Evolutionary conservation across 2,329 filamentous ascomycete genomes (phyloP).

Genomic region (Fusarium newnesense): DNA sequence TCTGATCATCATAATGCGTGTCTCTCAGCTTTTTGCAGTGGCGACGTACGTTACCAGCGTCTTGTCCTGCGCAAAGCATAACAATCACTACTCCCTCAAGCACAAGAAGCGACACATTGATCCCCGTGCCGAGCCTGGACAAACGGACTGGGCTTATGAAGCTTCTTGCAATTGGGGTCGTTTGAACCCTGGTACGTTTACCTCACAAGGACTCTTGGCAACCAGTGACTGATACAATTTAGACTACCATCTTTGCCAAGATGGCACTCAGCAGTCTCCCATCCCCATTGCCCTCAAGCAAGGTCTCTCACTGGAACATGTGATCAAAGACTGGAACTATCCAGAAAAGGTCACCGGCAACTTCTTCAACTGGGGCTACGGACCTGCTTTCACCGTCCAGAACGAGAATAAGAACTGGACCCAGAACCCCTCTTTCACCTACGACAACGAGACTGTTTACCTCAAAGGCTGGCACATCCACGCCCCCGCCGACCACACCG

Average conservation of each 20-base stretch:
- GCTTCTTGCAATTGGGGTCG: constrained; percentile 34
- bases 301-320: constrained; percentile 25
- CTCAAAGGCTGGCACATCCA: constrained; percentile 38
- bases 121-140: constrained; percentile 4
- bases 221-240: not conserved
- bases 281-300: constrained; percentile 34
- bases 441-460: constrained; percentile 35
- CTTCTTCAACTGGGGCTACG: constrained; percentile 37
- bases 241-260: constrained; percentile 35
- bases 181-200: constrained; percentile 10
- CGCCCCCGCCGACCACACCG: constrained; percentile 32
- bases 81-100: constrained; percentile 24
- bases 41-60: not conserved
- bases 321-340: constrained; percentile 18
- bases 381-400: constrained; percentile 26
- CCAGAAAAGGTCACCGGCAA: constrained; percentile 12
- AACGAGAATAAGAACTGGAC: constrained; percentile 25
- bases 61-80: constrained; percentile 15
- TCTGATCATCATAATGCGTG: no score
- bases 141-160: constrained; percentile 32
- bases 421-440: constrained; percentile 25
- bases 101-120: constrained; percentile 25
- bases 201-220: no score
- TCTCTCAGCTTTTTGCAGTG: not conserved
- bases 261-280: constrained; percentile 31